Base-by-base conservation (phyloP, 805 yeast species). In the Metahyphopichia silvanorum region DNA sequence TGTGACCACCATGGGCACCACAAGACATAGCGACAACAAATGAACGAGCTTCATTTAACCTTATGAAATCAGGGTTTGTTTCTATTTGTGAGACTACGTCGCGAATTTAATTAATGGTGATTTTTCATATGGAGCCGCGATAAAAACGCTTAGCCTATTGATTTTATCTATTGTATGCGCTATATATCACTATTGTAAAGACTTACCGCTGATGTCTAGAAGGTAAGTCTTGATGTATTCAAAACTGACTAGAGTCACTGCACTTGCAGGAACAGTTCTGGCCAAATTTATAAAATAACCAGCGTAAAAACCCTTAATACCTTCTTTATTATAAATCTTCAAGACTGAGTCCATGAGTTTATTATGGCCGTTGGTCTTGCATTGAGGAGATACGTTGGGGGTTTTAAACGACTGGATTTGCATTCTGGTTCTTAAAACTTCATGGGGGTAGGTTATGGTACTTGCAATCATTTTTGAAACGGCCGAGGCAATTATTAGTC, bases 251-350 rank as follows among this genome's bases (percentile, higher is more conserved):
- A 93, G 68, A 2, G 98, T 93, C n/a, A 91, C 86, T 1, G 97
- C 97, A 46, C 88, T 77, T 1, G 96, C 89, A 3, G 98, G 98
- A 0, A 91, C 86, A 0, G 98, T 93, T 46, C 98, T 69, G 19
- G 86, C 76, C 49, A 93, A 63, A 52, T 93, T 93, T 14, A 94
- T 81, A 1, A 79, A 71, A 48, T 89, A 84, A 0, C 98, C 98
- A 1, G 93, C 81, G 53, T 93, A 93, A 54, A 87, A 91, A 3
- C 93, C 96, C 22, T 69, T 57, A 33, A 82, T 41, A 3, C 97
- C 96, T 53, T 89, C 96, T 33, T 71, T 76, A 37, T 51, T 43
- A 50, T 70, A 75, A 29, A 83, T 71, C 10, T 61, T 51, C 23
- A 44, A 39, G 13, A 73, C 51, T 11, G 69, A 60, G 16, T 53